These are phyloP conservation scores for Chaetomium olivaceum DNA, from an alignment of 2,329 filamentous ascomycete genomes.

Conservation along the genomic window DNA sequence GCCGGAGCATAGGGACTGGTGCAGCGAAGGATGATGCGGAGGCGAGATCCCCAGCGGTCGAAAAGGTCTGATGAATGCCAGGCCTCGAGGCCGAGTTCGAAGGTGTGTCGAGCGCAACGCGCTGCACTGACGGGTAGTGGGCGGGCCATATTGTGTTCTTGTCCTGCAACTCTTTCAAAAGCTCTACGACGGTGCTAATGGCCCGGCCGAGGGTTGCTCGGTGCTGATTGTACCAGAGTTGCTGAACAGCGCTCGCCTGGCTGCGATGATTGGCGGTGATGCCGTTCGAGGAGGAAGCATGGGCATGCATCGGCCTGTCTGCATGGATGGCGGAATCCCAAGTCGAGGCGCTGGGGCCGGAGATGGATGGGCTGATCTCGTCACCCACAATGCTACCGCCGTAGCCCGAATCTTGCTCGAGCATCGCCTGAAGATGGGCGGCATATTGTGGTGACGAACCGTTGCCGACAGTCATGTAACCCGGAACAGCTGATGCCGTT, in stretches of 20 bases:
- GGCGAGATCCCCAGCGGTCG: constrained; percentile 54
- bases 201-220: constrained; percentile 81
- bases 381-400: constrained; percentile 75
- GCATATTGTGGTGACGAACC: constrained; percentile 82
- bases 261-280: constrained; percentile 64
- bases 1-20: constrained; percentile 47
- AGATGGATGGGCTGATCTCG: constrained; percentile 43
- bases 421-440: constrained; percentile 73
- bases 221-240: constrained; percentile 94
- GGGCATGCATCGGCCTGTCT: constrained; percentile 48
- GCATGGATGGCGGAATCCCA: constrained; percentile 50
- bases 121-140: constrained; percentile 85
- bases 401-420: constrained; percentile 90
- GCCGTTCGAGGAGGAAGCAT: constrained; percentile 37
- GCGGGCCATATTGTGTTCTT: constrained; percentile 93
- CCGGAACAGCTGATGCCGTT: constrained; percentile 30
- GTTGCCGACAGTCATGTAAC: constrained; percentile 84
- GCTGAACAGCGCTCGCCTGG: constrained; percentile 82
- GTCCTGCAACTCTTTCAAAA: constrained; percentile 78
- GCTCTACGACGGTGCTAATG: constrained; percentile 83
- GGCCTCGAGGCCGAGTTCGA: constrained; percentile 57
- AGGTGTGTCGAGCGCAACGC: constrained; percentile 49
- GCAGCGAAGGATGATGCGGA: constrained; percentile 37
- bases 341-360: constrained; percentile 38
- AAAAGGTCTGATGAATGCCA: constrained; percentile 63